Conservation (phyloP, 345 rosid genomes). For the Brassica carinata region DNA sequence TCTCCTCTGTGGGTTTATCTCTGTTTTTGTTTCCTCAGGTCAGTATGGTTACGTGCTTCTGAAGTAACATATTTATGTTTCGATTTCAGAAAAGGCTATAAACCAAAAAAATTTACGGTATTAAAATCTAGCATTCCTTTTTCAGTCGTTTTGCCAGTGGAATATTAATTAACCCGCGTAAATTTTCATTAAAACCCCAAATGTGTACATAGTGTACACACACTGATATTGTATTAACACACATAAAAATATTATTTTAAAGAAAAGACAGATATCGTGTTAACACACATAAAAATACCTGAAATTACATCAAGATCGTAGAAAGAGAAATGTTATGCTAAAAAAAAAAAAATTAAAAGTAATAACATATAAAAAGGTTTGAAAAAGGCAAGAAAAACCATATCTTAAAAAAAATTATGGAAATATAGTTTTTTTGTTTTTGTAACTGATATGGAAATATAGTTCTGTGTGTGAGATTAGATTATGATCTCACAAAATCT, state of each 20-base stretch:
- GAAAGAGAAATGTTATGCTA: neutral
- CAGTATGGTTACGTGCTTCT: no score
- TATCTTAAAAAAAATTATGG: no score
- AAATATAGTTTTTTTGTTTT: no score
- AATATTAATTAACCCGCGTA: neutral
- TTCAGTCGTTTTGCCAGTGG: neutral
- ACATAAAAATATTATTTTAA: neutral
- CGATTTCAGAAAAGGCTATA: neutral
- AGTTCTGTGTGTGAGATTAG: neutral
- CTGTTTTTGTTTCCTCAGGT: no score
- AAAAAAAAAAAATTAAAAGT: neutral
- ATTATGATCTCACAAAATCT: constrained; percentile 8
- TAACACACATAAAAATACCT: neutral
- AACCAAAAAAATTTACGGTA: neutral
- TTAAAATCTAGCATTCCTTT: neutral
- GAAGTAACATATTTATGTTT: no score
- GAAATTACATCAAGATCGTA: neutral
- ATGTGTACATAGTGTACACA: neutral
- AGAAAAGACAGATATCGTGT: neutral
- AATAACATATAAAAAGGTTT: neutral
- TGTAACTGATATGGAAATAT: neutral
- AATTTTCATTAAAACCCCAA: neutral
- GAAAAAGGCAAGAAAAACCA: neutral
- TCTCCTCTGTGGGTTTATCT: no score
- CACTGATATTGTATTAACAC: neutral